These are phyloP conservation scores for Saraca asoca DNA, from an alignment of 331 rosid species.

Conservation along the genomic window DNA sequence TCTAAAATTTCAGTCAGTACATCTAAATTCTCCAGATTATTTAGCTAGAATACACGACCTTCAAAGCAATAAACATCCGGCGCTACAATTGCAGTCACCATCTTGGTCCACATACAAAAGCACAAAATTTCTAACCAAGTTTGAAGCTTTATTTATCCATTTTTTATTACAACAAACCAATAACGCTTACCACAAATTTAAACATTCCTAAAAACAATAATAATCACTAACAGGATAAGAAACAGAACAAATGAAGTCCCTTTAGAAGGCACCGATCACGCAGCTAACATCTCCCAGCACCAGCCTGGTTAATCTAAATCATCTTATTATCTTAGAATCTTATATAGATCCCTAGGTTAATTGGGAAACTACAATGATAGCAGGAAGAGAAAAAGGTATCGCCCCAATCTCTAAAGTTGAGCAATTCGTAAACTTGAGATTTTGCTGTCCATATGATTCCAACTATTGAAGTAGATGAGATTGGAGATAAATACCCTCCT, in stretches of 20 bases:
- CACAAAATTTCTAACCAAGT: neutral
- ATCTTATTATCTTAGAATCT: neutral
- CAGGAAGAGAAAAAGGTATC: neutral
- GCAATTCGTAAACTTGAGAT: slow-evolving; percentile 4
- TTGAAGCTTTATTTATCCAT: neutral
- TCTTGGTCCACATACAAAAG: neutral
- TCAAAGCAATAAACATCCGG: neutral
- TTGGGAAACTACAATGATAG: neutral
- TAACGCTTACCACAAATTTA: neutral
- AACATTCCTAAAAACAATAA: neutral
- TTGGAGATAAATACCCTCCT: slow-evolving; percentile 46
- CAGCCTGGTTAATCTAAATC: neutral
- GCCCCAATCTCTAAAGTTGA: neutral
- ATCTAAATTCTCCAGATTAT: neutral
- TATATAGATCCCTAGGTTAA: slow-evolving; percentile 13
- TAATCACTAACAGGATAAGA: neutral
- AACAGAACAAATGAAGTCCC: neutral
- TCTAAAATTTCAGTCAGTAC: slow-evolving; percentile 1
- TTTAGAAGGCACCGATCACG: neutral
- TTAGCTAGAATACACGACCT: neutral
- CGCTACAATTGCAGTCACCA: neutral
- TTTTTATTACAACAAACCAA: neutral
- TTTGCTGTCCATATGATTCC: neutral
- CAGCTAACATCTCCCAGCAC: neutral
- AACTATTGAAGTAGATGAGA: neutral